Percentiles rank a stretch among this genome's conserved stretches.
These are phyloP conservation scores for Plasmodium inui DNA, from an alignment of 169 alveolate genomes.

Conservation along the genomic window DNA sequence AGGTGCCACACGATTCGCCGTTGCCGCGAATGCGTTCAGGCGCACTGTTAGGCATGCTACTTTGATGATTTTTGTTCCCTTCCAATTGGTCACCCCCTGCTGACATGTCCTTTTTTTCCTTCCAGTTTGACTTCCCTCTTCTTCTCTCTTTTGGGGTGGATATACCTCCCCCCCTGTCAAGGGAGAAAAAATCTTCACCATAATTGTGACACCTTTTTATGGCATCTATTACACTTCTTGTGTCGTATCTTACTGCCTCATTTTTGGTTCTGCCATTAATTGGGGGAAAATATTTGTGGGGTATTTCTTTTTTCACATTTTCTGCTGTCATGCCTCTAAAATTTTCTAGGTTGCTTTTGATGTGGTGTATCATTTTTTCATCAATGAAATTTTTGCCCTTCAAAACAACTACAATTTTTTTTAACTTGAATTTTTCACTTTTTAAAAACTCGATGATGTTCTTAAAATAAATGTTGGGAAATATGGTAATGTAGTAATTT, in stretches of 20 bases:
- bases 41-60: background rate
- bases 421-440: slow-evolving; percentile 71
- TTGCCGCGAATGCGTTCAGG: background rate
- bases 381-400: slow-evolving; percentile 65
- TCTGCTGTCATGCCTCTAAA: slow-evolving; percentile 56
- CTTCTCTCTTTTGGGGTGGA: background rate
- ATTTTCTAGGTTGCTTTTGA: slow-evolving; percentile 29
- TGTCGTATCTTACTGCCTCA: background rate
- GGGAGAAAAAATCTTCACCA: background rate
- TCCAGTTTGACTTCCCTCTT: background rate
- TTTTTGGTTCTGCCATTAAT: background rate
- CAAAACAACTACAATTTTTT: slow-evolving; percentile 62
- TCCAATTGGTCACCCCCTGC: background rate
- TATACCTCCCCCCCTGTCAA: background rate
- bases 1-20: background rate
- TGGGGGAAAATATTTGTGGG: background rate
- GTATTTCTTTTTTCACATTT: slow-evolving; percentile 5
- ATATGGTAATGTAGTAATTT: slow-evolving; percentile 57
- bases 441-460: slow-evolving; percentile 77
- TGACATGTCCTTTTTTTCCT: background rate
- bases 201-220: slow-evolving; percentile 43
- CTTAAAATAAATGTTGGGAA: slow-evolving; percentile 77
- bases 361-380: slow-evolving; percentile 33
- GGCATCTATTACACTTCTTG: slow-evolving; percentile 36
- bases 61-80: background rate